A percentile compares a stretch with the other conserved stretches of the same genome.
phyloP scores from a whole-genome alignment of 176 grass and related monocot species.

The Dendrocalamus sinicus region DNA sequence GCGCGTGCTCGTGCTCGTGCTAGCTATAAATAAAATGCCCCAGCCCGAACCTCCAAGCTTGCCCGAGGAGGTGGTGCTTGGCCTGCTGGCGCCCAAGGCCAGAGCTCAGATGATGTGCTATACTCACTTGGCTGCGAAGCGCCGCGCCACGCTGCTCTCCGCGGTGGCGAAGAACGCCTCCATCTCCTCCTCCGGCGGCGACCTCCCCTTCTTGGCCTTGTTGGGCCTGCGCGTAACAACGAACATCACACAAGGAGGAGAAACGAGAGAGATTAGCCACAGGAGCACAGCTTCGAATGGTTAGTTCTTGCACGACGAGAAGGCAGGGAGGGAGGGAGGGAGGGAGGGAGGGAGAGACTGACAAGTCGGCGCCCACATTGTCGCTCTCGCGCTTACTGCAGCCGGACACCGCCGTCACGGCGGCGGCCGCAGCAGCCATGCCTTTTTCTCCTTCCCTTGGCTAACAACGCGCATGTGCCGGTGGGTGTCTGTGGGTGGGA shows the following conservation, averaged over 20 bases:
- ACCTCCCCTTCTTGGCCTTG: conserved; percentile 38
- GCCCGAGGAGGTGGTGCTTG: neutral
- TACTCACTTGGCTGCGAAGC: conserved; percentile 60
- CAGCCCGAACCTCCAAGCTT: neutral
- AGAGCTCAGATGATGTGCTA: neutral
- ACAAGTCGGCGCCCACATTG: conserved; percentile 24
- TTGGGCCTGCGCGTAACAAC: conserved; percentile 13
- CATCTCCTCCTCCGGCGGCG: conserved; percentile 51
- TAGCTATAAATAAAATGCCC: conserved; percentile 46
- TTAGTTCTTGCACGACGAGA: neutral
- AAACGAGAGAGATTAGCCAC: neutral
- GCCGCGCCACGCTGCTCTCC: conserved; percentile 39
- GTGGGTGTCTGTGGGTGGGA: conserved; percentile 14
- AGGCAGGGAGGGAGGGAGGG: neutral
- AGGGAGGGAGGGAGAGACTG: neutral
- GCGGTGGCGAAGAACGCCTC: conserved; percentile 55
- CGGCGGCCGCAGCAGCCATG: conserved; percentile 43
- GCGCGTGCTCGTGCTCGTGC: neutral
- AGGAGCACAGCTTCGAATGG: neutral
- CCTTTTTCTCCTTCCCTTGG: neutral
- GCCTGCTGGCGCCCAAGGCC: neutral
- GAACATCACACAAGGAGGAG: neutral
- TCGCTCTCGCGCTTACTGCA: conserved; percentile 47
- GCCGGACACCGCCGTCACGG: conserved; percentile 24
- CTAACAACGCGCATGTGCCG: neutral